Evolutionary conservation across 345 rosid genomes (phyloP).

Genomic region (Sisymbrium irio): DNA sequence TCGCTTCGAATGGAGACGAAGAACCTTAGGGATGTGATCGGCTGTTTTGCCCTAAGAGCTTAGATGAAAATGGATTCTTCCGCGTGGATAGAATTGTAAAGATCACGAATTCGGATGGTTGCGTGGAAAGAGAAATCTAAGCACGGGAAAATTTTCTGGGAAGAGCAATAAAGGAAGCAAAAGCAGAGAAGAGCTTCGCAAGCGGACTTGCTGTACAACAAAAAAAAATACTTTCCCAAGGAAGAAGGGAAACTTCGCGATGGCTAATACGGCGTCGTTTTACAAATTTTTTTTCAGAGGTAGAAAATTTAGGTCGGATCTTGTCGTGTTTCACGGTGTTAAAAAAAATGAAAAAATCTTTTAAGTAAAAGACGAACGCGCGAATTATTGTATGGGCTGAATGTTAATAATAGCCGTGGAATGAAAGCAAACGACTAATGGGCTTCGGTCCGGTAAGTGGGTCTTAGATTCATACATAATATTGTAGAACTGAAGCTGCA

Average conservation of each 20-base stretch:
- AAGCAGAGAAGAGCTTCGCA: not conserved
- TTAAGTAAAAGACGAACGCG: no score
- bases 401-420: no score
- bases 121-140: not conserved
- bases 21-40: constrained; percentile 23
- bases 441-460: no score
- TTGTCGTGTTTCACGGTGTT: constrained; percentile 16
- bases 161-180: not conserved
- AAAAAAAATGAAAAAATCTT: no score
- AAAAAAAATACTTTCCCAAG: not conserved
- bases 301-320: constrained; percentile 3
- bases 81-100: not conserved
- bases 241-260: constrained; percentile 17
- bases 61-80: not conserved
- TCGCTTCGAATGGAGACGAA: constrained; percentile 9
- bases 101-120: constrained; percentile 8
- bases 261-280: constrained; percentile 23
- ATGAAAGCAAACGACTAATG: no score
- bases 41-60: constrained; percentile 17
- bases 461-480: no score
- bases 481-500: no score
- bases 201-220: constrained; percentile 10
- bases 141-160: not conserved
- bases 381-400: no score
- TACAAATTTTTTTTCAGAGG: not conserved